These are phyloP conservation scores for Fusarium robinianum DNA, from an alignment of 2,329 filamentous ascomycete species.

Conservation along the genomic window DNA sequence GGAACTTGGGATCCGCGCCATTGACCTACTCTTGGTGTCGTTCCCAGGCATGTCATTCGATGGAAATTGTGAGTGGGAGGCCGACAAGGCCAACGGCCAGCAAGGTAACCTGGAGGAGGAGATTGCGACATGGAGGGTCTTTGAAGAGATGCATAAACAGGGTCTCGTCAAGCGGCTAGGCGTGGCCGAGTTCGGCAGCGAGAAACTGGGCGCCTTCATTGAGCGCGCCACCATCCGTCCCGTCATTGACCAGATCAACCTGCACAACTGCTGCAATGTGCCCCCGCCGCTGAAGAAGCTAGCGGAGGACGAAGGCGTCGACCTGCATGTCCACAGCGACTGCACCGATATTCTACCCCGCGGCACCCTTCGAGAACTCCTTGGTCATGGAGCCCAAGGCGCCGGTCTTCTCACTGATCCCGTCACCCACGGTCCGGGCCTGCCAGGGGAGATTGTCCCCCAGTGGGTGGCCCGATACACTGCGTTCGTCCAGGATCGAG, in stretches of 20 bases:
- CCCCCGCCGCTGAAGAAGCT: conserved; percentile 83
- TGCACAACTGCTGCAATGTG: conserved; percentile 93
- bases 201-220: conserved; percentile 79
- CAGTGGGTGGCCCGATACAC: conserved; percentile 98
- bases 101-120: conserved; percentile 71
- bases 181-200: conserved; percentile 87
- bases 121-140: conserved; percentile 67
- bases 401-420: conserved; percentile 73
- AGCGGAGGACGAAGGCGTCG: conserved; percentile 81
- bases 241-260: conserved; percentile 92
- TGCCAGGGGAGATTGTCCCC: conserved; percentile 79
- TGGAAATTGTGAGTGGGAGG: conserved; percentile 83
- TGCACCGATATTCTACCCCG: conserved; percentile 87
- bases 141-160: conserved; percentile 73
- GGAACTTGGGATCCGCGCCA: conserved; percentile 73
- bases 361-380: conserved; percentile 81
- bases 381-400: conserved; percentile 73
- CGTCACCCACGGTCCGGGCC: conserved; percentile 56
- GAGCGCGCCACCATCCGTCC: conserved; percentile 72
- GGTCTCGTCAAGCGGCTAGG: conserved; percentile 78
- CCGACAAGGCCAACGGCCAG: conserved; percentile 62
- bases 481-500: conserved; percentile 88
- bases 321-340: conserved; percentile 91
- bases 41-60: conserved; percentile 95
- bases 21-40: conserved; percentile 89